Conservation (phyloP, 2,329 filamentous ascomycete genomes). For the Helotiales sp. region DNA sequence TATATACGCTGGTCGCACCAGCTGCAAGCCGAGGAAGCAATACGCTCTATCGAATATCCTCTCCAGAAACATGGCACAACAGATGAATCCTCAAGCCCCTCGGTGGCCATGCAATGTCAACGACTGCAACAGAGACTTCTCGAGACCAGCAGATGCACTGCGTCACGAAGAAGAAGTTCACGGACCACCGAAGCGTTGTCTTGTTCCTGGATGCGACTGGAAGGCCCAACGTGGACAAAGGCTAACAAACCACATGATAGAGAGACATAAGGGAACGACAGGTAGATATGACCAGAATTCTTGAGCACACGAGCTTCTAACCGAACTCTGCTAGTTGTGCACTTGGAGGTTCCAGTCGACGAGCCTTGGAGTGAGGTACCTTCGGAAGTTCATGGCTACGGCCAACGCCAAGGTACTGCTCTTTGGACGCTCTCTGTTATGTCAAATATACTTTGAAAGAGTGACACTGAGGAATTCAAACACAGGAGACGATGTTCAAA, state of each 20-base stretch:
- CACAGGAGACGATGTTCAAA: too few relatives aligned
- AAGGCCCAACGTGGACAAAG: neutral
- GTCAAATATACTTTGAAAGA: too few relatives aligned
- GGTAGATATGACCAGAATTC: neutral
- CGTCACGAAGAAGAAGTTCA: neutral
- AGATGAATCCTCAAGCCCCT: neutral
- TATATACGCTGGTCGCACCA: neutral
- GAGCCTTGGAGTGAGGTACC: neutral
- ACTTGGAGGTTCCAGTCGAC: neutral
- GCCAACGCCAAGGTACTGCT: too few relatives aligned
- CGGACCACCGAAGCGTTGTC: neutral
- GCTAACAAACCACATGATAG: neutral
- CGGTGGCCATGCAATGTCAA: neutral
- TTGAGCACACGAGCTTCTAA: too few relatives aligned
- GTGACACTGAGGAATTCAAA: too few relatives aligned
- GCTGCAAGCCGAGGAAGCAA: neutral
- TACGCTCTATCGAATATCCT: neutral
- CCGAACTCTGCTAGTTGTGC: neutral
- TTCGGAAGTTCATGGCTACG: too few relatives aligned
- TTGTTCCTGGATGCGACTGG: neutral
- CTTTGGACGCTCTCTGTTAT: too few relatives aligned
- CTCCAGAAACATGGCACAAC: neutral
- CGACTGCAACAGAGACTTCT: neutral
- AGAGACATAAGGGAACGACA: neutral
- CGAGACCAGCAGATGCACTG: neutral